These are phyloP conservation scores for Wickerhamomyces canadensis DNA, from an alignment of 805 yeast species.

Conservation along the genomic window DNA sequence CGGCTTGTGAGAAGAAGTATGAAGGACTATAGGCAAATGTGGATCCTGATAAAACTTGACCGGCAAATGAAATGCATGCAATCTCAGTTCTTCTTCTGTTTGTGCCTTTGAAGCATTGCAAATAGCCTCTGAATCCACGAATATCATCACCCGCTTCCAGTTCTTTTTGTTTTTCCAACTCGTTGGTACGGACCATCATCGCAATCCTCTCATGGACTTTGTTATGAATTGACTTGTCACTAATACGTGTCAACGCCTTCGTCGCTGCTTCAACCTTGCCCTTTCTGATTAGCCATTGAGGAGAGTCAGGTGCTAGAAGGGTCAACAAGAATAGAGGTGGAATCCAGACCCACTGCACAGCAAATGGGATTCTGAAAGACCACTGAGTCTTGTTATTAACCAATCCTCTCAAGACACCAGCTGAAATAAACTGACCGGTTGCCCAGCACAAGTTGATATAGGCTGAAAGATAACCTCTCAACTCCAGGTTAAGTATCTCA, in stretches of 20 bases:
- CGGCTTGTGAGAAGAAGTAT: constrained; percentile 44
- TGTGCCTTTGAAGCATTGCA: constrained; percentile 39
- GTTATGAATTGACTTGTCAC: constrained; percentile 13
- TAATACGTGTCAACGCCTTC: constrained; percentile 23
- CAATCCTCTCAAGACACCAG: constrained; percentile 43
- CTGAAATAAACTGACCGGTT: constrained; percentile 45
- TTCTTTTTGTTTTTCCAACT: constrained; percentile 13
- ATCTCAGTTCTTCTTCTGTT: constrained; percentile 39
- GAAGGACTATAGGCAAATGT: constrained; percentile 41
- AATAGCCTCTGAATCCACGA: constrained; percentile 21
- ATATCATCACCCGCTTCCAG: constrained; percentile 1
- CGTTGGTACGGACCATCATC: constrained; percentile 15
- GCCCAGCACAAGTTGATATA: constrained; percentile 35
- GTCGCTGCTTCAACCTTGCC: constrained; percentile 39
- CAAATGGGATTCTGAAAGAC: constrained; percentile 51
- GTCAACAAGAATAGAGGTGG: constrained; percentile 39
- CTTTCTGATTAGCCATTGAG: constrained; percentile 48
- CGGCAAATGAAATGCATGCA: constrained; percentile 33
- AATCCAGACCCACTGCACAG: constrained; percentile 59
- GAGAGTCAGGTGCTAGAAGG: constrained; percentile 50
- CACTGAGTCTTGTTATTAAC: constrained; percentile 20
- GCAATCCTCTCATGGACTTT: constrained; percentile 15
- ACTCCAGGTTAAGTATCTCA: constrained; percentile 36
- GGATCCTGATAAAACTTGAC: constrained; percentile 43
- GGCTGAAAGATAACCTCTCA: constrained; percentile 36